Evolutionary conservation across 306 rosid species (phyloP).

Genomic region (Cucumis sativus): Cucumber_9930_V3 NC_026657.2:27823501-27824000

Average conservation of each 20-base stretch:
- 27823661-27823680: neutral
- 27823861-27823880: conserved; percentile 19
- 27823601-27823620: neutral
- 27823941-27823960: conserved; percentile 33
- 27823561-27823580: neutral
- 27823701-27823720: neutral
- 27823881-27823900: conserved; percentile 37
- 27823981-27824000: conserved; percentile 42
- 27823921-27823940: conserved; percentile 30
- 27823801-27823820: conserved; percentile 23
- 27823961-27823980: conserved; percentile 48
- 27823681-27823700: neutral
- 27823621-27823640: neutral
- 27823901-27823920: conserved; percentile 32
- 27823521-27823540: neutral
- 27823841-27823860: conserved; percentile 32
- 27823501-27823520: neutral
- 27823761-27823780: conserved; percentile 12
- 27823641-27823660: neutral
- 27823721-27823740: conserved; percentile 42
- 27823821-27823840: conserved; percentile 46
- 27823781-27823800: conserved; percentile 40
- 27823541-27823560: neutral
- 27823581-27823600: neutral
- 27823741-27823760: conserved; percentile 20